Evolutionary conservation across 83 land plant genomes (phyloP).

Genomic region (Thuja plicata): DNA sequence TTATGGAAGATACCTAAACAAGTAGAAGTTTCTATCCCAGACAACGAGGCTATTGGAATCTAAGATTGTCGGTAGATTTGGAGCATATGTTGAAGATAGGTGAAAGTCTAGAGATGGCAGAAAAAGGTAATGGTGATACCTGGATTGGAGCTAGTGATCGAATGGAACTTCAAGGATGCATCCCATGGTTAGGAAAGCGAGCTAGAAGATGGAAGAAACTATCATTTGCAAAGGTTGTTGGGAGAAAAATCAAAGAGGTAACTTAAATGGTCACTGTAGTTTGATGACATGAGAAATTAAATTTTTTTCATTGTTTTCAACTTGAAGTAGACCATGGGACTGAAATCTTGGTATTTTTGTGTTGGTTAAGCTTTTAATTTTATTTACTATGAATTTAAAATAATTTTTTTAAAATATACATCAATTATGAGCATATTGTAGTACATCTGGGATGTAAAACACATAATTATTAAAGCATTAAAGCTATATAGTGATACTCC

Average conservation of each 20-base stretch:
- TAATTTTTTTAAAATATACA: not conserved
- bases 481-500: not conserved
- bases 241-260: conserved; percentile 67
- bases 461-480: no score
- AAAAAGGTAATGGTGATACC: conserved; percentile 67
- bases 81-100: conserved; percentile 71
- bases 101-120: conserved; percentile 83
- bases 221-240: conserved; percentile 53
- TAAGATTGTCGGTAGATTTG: conserved; percentile 84
- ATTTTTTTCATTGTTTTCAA: not conserved
- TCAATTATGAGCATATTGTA: not conserved
- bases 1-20: conserved; percentile 61
- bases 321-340: not conserved
- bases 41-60: conserved; percentile 88
- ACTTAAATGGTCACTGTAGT: not conserved
- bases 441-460: not conserved
- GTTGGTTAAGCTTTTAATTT: not conserved
- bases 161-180: conserved; percentile 79
- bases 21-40: conserved; percentile 41
- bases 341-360: no score
- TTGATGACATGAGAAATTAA: not conserved
- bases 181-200: conserved; percentile 80
- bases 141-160: conserved; percentile 85
- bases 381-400: not conserved
- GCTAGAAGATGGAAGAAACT: conserved; percentile 93